Evolutionary conservation across 208 protist species (phyloP), one percentile per base, ranked within the genome.

Genomic region (Trypanosoma lewisi): DNA sequence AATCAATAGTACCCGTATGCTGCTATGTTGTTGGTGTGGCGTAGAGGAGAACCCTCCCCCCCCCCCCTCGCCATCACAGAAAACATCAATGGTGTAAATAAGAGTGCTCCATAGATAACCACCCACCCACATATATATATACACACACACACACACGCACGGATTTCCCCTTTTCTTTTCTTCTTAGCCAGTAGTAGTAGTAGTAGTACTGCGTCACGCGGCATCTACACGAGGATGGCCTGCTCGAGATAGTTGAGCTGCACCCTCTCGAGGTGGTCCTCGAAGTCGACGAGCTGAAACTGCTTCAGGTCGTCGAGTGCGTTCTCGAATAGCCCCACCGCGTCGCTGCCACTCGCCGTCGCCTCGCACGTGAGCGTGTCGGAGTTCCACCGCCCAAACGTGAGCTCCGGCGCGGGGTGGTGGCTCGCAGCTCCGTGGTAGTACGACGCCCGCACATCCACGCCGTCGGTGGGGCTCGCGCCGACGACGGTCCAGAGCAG

Each of bases 231-330:
- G 3, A 56, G 34, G 41, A 90, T 63, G 2, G 78, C 71, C 75
- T 95, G 88, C 56, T 88, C 81, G 19, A 92, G 54, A 60, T 91
- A 95, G 58, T 88, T 83, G 17, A 90, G 30, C 41, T 83, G 75
- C 44, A 84, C 82, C 47, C 87, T 78, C 70, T 95, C 85, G 45
- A 95, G 65, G 64, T 95, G 89, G 50, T 95, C 85, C 61, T 95
- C 89, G 47, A 95, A 87, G 77, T 95, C 89, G 1, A 84, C 69
- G 4, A 95, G 58, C 31, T 80, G 78, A 72, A 87, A 87, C 68
- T 86, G 82, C 54, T 81, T 85, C 25, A 92, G 81, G 12, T 77
- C 77, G 62, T 88, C 82, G 21, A 95, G 62, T 27, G 85, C 85
- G 60, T 90, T 88, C 21, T 62, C 76, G 30, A 92, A 75, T n/a